Evolutionary conservation across 1,139 yeast species (phyloP).

Genomic region (Yamadazyma atlantica): DNA sequence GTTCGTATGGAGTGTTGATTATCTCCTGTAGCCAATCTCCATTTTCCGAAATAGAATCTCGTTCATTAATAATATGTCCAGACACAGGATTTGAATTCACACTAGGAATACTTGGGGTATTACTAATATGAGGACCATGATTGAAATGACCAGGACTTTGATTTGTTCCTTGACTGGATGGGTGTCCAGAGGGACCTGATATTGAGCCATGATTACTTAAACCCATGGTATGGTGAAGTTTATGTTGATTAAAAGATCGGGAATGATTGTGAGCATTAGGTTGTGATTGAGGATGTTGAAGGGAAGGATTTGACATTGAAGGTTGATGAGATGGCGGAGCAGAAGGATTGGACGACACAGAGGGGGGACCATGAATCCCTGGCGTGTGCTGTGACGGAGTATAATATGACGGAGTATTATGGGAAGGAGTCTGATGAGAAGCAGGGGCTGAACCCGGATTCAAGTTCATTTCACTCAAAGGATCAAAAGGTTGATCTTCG

Average conservation of each 20-base stretch:
- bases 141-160: slow-evolving; percentile 4
- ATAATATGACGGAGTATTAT: not conserved
- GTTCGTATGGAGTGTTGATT: slow-evolving; percentile 60
- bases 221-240: slow-evolving; percentile 1
- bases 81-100: not conserved
- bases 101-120: slow-evolving; percentile 6
- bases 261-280: not conserved
- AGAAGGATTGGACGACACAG: slow-evolving; percentile 1
- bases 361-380: slow-evolving; percentile 2
- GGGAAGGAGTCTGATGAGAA: slow-evolving; percentile 1
- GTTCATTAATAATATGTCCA: slow-evolving; percentile 4
- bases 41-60: slow-evolving; percentile 18
- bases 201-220: not conserved
- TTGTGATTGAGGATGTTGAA: not conserved
- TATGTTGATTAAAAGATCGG: not conserved
- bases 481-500: slow-evolving; percentile 1
- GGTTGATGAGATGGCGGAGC: slow-evolving; percentile 2
- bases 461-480: not conserved
- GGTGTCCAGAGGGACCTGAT: not conserved
- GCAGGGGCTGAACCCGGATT: slow-evolving; percentile 1
- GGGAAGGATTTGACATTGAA: not conserved
- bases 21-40: slow-evolving; percentile 71
- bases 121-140: slow-evolving; percentile 5
- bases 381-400: not conserved
- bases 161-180: not conserved